Conservation (phyloP, 2,329 filamentous ascomycete genomes). For the Aspergillus neoniger region DNA sequence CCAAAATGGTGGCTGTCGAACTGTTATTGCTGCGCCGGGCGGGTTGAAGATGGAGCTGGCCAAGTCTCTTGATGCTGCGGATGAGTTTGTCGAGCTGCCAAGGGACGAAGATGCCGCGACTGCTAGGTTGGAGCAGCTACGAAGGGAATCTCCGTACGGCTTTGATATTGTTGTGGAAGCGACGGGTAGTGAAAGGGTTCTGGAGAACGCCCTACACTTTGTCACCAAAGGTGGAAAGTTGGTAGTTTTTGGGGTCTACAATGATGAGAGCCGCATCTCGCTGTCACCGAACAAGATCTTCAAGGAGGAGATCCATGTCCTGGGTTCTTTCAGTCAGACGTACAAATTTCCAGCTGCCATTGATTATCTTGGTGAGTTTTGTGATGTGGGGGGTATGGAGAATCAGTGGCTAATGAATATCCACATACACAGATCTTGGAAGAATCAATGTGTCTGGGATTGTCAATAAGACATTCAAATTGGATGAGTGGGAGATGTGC, state of each 20-base stretch:
- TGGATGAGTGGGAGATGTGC: constrained; percentile 71
- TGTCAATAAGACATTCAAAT: constrained; percentile 70
- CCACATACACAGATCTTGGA: neutral
- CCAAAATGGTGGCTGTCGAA: constrained; percentile 67
- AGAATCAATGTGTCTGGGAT: constrained; percentile 59
- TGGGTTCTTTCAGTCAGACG: constrained; percentile 72
- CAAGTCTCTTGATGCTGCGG: constrained; percentile 48
- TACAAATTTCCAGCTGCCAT: constrained; percentile 68
- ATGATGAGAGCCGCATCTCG: constrained; percentile 61
- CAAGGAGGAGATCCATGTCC: constrained; percentile 69
- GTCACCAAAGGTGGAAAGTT: constrained; percentile 70
- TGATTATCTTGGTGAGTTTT: constrained; percentile 49
- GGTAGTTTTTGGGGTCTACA: constrained; percentile 72
- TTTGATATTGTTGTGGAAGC: constrained; percentile 74
- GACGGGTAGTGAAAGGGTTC: constrained; percentile 67
- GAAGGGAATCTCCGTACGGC: constrained; percentile 67
- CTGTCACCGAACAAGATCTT: constrained; percentile 72
- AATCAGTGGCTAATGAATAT: neutral
- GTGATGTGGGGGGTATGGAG: fast-evolving
- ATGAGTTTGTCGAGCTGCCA: constrained; percentile 51
- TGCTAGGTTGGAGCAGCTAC: constrained; percentile 65
- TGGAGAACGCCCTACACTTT: constrained; percentile 71
- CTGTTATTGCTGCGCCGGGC: constrained; percentile 67
- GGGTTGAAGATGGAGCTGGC: constrained; percentile 73
- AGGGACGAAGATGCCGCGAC: constrained; percentile 48